Conservation (phyloP, 2,329 filamentous ascomycete genomes). For the Epichloe festucae region DNA sequence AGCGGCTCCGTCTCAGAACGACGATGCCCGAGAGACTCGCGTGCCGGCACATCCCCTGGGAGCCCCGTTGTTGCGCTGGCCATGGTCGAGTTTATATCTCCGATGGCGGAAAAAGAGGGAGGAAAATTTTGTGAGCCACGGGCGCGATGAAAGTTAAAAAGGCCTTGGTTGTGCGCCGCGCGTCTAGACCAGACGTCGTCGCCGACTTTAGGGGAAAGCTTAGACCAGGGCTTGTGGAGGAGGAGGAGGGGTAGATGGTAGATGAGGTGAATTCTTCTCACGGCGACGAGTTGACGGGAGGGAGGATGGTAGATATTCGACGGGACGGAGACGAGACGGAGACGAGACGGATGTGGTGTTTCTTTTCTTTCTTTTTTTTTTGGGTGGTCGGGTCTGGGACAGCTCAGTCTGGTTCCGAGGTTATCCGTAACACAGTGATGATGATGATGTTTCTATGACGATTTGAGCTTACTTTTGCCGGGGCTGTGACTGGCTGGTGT, state of each 20-base stretch:
- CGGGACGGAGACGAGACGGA: background rate
- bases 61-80: constrained; percentile 57
- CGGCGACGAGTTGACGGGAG: background rate
- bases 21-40: constrained; percentile 12
- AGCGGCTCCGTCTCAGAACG: constrained; percentile 29
- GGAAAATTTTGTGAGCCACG: too few species aligned
- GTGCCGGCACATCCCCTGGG: constrained; percentile 33
- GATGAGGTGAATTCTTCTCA: too few species aligned
- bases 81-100: constrained; percentile 31
- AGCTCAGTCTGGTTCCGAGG: too few species aligned
- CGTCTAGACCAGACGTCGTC: background rate
- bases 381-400: too few species aligned
- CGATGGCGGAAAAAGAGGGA: too few species aligned
- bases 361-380: too few species aligned
- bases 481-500: background rate
- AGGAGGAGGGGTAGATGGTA: too few species aligned
- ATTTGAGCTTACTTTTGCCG: background rate
- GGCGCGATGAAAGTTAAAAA: background rate
- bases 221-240: background rate
- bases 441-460: background rate
- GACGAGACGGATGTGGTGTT: background rate
- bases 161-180: background rate
- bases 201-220: background rate
- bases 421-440: too few species aligned
- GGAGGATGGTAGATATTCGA: too few species aligned